phyloP scores from a whole-genome alignment of 2,329 filamentous ascomycete species.

The Myriosclerotinia scirpicola region DNA sequence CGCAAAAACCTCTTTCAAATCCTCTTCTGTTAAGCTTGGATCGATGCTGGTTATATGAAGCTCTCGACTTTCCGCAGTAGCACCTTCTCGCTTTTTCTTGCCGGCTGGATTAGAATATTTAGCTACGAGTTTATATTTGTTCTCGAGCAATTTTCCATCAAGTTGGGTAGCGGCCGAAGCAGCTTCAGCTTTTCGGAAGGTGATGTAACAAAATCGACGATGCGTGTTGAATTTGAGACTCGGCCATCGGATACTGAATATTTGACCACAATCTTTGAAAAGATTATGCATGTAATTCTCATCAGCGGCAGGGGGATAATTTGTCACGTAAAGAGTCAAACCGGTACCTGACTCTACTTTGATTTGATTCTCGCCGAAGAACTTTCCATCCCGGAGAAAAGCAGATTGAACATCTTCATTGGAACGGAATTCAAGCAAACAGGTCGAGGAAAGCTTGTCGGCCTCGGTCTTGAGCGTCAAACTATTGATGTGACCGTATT shows the following conservation, averaged over 20 bases:
- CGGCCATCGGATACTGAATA: conserved; percentile 84
- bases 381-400: conserved; percentile 77
- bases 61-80: conserved; percentile 84
- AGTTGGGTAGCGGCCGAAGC: conserved; percentile 72
- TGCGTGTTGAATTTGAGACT: conserved; percentile 86
- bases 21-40: conserved; percentile 60
- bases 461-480: conserved; percentile 66
- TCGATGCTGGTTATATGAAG: conserved; percentile 74
- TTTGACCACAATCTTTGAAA: conserved; percentile 74
- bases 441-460: conserved; percentile 61
- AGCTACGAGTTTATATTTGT: conserved; percentile 66
- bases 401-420: conserved; percentile 80
- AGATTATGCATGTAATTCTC: conserved; percentile 67
- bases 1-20: conserved; percentile 69
- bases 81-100: conserved; percentile 76
- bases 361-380: conserved; percentile 71
- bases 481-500: conserved; percentile 81
- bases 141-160: conserved; percentile 68
- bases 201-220: conserved; percentile 92
- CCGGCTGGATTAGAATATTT: conserved; percentile 81
- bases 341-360: conserved; percentile 72
- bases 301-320: conserved; percentile 78
- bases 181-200: conserved; percentile 71
- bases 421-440: conserved; percentile 81
- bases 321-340: conserved; percentile 84